Evolutionary conservation across 495 filamentous ascomycete species (phyloP).

Genomic region (Penicillium maclennaniae): DNA sequence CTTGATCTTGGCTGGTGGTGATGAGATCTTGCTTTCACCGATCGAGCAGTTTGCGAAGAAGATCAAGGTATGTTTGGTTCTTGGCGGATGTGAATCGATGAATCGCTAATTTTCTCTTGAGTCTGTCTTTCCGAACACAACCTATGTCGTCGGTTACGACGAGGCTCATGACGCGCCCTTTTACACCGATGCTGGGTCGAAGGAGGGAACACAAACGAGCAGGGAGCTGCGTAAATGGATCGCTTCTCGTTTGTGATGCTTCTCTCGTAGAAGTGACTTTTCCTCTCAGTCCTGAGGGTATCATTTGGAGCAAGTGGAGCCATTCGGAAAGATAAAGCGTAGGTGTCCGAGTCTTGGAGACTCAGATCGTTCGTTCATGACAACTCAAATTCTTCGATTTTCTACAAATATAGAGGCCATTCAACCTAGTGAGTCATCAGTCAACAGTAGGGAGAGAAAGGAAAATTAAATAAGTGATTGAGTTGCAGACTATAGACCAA

Average conservation of each 20-base stretch:
- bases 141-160: slow-evolving; percentile 28
- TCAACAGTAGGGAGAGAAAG: no score
- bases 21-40: slow-evolving; percentile 55
- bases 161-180: slow-evolving; percentile 37
- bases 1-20: slow-evolving; percentile 49
- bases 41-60: slow-evolving; percentile 49
- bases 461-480: no score
- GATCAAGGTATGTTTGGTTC: slow-evolving; percentile 32
- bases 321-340: neutral
- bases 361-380: no score
- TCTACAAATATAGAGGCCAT: no score
- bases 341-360: neutral
- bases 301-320: neutral
- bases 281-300: neutral
- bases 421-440: no score
- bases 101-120: slow-evolving; percentile 10
- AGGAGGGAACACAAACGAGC: slow-evolving; percentile 25
- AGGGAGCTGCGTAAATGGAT: slow-evolving; percentile 31
- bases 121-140: slow-evolving; percentile 31
- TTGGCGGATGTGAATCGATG: neutral
- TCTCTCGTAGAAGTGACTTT: neutral
- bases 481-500: no score
- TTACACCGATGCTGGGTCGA: slow-evolving; percentile 18
- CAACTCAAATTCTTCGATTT: no score
- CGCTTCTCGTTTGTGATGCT: slow-evolving; percentile 23